phyloP scores from a whole-genome alignment of 2,329 filamentous ascomycete genomes.

The Fusarium coffeatum region DNA sequence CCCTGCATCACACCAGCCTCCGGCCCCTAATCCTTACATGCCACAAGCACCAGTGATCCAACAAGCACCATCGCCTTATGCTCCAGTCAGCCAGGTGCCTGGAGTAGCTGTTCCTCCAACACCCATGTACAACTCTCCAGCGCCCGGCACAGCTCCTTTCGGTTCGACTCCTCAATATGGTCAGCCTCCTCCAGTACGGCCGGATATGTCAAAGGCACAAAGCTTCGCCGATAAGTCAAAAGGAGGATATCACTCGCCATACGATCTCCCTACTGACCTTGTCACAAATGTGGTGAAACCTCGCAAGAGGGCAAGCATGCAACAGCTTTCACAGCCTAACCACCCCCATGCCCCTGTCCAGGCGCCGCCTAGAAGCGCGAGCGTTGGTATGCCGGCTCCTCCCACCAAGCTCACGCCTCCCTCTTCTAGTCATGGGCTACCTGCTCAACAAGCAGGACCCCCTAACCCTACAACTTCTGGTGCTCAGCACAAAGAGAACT shows the following conservation, averaged over 20 bases:
- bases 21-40: conserved; percentile 44
- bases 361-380: conserved; percentile 69
- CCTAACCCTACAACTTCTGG: conserved; percentile 53
- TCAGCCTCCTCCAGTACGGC: conserved; percentile 51
- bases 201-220: conserved; percentile 70
- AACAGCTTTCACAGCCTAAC: conserved; percentile 61
- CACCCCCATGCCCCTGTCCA: conserved; percentile 54
- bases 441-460: conserved; percentile 48
- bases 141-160: conserved; percentile 41
- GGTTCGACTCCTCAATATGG: conserved; percentile 52
- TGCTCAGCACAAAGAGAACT: conserved; percentile 63
- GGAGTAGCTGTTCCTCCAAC: conserved; percentile 21
- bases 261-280: conserved; percentile 93
- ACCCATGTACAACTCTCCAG: conserved; percentile 40
- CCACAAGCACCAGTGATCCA: conserved; percentile 39
- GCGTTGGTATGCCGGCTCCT: conserved; percentile 58
- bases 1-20: conserved; percentile 16
- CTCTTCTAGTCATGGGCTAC: conserved; percentile 50
- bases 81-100: conserved; percentile 29
- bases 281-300: conserved; percentile 66
- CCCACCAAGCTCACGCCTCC: conserved; percentile 47
- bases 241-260: conserved; percentile 92
- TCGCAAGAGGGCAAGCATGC: conserved; percentile 71
- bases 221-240: conserved; percentile 94
- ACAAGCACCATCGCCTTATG: conserved; percentile 39